Conservation (phyloP, 2,329 filamentous ascomycete genomes). For the Aspergillus cejpii region DNA sequence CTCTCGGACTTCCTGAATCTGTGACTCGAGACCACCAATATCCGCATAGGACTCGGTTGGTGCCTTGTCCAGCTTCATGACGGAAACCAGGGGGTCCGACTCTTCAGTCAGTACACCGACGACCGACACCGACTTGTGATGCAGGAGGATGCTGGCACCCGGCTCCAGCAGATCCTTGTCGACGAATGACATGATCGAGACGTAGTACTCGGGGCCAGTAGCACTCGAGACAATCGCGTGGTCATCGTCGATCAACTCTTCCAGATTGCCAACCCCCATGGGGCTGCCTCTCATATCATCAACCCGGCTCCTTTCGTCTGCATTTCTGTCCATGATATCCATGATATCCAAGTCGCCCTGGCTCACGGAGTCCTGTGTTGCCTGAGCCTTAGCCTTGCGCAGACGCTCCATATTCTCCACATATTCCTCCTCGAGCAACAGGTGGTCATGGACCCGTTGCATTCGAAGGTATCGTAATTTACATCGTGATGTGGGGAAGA, state of each 20-base stretch:
- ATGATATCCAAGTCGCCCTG: conserved; percentile 64
- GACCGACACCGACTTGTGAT: conserved; percentile 97
- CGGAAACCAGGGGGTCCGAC: conserved; percentile 86
- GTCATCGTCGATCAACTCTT: conserved; percentile 98
- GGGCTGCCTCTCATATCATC: conserved; percentile 98
- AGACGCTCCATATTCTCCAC: conserved; percentile 97
- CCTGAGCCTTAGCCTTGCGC: conserved; percentile 79
- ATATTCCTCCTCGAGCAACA: conserved; percentile 95
- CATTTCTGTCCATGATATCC: conserved; percentile 80
- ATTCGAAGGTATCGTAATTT: conserved; percentile 95
- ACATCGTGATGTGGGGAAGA: conserved; percentile 94
- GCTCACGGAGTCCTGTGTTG: conserved; percentile 48
- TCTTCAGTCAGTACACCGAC: conserved; percentile 96
- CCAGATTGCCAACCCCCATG: conserved; percentile 95
- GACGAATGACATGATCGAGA: conserved; percentile 99
- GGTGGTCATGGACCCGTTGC: conserved; percentile 97
- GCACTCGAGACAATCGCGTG: conserved; percentile 97
- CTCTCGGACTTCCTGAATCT: conserved; percentile 97
- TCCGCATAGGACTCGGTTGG: conserved; percentile 97
- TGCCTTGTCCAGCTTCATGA: conserved; percentile 99
- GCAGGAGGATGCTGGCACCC: conserved; percentile 86
- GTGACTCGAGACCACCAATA: conserved; percentile 88
- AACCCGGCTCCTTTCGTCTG: conserved; percentile 87
- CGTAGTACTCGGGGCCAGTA: conserved; percentile 96
- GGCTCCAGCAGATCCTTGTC: conserved; percentile 98